A percentile compares a stretch with the other conserved stretches of the same genome.
Evolutionary conservation across 257 asterid genomes (phyloP).

Genomic region (Solanum arcanum): DNA sequence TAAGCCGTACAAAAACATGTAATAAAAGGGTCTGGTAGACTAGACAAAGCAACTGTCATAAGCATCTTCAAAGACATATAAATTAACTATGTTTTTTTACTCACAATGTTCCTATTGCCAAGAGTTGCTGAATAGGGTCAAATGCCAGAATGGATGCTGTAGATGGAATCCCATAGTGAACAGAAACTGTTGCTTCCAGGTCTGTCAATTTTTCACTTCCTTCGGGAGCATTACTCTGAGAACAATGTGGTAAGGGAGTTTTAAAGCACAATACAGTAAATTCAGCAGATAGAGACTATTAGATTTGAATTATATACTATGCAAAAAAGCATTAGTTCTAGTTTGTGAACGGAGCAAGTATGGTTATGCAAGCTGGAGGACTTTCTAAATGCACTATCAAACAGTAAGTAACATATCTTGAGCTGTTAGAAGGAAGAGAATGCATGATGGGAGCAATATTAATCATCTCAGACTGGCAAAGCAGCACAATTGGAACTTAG

Average conservation of each 20-base stretch:
- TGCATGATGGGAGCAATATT: background rate
- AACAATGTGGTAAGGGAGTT: background rate
- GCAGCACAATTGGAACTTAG: background rate
- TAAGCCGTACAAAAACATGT: background rate
- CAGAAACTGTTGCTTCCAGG: conserved; percentile 45
- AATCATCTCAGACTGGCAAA: background rate
- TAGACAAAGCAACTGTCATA: background rate
- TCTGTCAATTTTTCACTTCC: conserved; percentile 26
- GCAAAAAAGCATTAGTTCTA: background rate
- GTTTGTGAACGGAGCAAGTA: background rate
- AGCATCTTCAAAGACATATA: background rate
- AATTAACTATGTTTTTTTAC: conserved; percentile 4
- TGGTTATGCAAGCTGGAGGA: background rate
- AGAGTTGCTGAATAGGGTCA: conserved; percentile 72
- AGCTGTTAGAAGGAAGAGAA: background rate
- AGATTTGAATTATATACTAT: background rate
- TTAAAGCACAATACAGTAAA: background rate
- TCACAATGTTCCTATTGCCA: conserved; percentile 92
- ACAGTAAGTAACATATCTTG: background rate
- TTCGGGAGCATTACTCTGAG: conserved; percentile 17
- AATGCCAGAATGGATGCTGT: conserved; percentile 79
- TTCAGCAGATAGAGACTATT: background rate
- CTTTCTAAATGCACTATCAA: background rate
- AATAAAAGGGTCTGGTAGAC: background rate
- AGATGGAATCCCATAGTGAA: conserved; percentile 92